A percentile compares a stretch with the other conserved stretches of the same genome.
Evolutionary conservation across 352 stramenopile species (phyloP).

Genomic region (Phytophthora lateralis): DNA sequence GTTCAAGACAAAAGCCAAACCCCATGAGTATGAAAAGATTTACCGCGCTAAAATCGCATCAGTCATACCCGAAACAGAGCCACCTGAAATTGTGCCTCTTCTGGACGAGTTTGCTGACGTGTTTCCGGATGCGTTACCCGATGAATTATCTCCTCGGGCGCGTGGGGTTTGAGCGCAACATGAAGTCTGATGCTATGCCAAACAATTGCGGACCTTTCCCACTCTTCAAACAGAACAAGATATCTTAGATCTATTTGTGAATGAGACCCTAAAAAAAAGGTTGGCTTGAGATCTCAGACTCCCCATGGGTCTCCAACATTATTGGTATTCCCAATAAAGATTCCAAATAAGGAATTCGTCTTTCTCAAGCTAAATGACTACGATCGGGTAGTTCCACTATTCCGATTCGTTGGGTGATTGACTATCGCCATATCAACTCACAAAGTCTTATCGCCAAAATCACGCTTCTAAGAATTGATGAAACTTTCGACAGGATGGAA

Average conservation of each 20-base stretch:
- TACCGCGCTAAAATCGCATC: conserved; percentile 15
- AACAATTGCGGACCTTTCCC: conserved; percentile 18
- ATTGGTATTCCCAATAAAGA: conserved; percentile 32
- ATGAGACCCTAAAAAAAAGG: conserved; percentile 17
- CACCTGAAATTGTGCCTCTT: not conserved
- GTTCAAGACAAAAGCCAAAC: conserved; percentile 14
- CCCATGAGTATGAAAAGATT: conserved; percentile 13
- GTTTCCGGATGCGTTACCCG: conserved; percentile 18
- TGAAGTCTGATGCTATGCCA: conserved; percentile 24
- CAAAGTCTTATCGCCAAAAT: conserved; percentile 29
- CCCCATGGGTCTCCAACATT: conserved; percentile 32
- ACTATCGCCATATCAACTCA: conserved; percentile 25
- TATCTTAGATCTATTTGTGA: conserved; percentile 14
- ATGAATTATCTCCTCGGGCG: conserved; percentile 12
- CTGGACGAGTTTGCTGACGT: conserved; percentile 19
- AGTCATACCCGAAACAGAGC: not conserved
- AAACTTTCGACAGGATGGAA: conserved; percentile 22
- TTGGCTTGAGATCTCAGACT: conserved; percentile 31
- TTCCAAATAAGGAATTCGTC: conserved; percentile 5
- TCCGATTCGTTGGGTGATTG: conserved; percentile 23
- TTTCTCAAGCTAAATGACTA: conserved; percentile 23
- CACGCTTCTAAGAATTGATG: conserved; percentile 20
- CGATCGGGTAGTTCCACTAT: conserved; percentile 14
- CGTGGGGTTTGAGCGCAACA: conserved; percentile 28
- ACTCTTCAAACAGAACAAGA: conserved; percentile 17